phyloP scores from a whole-genome alignment of 2,329 filamentous ascomycete species.

The Alternaria arbusti region DNA sequence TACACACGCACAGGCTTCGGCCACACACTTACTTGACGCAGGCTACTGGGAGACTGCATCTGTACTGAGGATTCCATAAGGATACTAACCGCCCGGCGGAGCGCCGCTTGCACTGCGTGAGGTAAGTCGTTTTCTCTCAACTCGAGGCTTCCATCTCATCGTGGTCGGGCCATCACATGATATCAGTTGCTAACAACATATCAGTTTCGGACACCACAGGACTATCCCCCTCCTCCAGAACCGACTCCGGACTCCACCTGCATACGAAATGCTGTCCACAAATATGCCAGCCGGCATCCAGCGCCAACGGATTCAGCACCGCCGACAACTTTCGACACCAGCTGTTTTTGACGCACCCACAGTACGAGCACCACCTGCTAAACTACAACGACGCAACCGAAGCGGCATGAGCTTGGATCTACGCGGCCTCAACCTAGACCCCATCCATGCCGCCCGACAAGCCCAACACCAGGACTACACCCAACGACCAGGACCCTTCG shows the following conservation, averaged over 20 bases:
- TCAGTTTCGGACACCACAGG: slow-evolving; percentile 51
- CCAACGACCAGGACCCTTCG: slow-evolving; percentile 32
- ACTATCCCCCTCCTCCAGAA: slow-evolving; percentile 43
- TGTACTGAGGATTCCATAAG: slow-evolving; percentile 54
- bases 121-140: slow-evolving; percentile 56
- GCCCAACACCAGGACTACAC: slow-evolving; percentile 52
- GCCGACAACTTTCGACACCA: slow-evolving; percentile 87
- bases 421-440: slow-evolving; percentile 63
- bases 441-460: slow-evolving; percentile 33
- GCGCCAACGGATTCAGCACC: slow-evolving; percentile 75
- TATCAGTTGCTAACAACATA: slow-evolving; percentile 28
- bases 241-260: slow-evolving; percentile 71
- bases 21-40: slow-evolving; percentile 47
- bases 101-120: slow-evolving; percentile 83
- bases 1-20: slow-evolving; percentile 36
- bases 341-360: slow-evolving; percentile 77
- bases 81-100: slow-evolving; percentile 71
- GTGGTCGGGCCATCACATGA: neutral
- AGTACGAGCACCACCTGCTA: slow-evolving; percentile 69
- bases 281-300: slow-evolving; percentile 74
- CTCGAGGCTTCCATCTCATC: neutral
- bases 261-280: slow-evolving; percentile 78
- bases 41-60: slow-evolving; percentile 48
- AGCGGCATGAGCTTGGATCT: slow-evolving; percentile 84
- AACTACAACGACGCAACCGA: slow-evolving; percentile 67